Evolutionary conservation across 1,284 basidiomycete species (phyloP), one percentile per base, ranked within the genome.

Genomic region (Baeospora myosura): DNA sequence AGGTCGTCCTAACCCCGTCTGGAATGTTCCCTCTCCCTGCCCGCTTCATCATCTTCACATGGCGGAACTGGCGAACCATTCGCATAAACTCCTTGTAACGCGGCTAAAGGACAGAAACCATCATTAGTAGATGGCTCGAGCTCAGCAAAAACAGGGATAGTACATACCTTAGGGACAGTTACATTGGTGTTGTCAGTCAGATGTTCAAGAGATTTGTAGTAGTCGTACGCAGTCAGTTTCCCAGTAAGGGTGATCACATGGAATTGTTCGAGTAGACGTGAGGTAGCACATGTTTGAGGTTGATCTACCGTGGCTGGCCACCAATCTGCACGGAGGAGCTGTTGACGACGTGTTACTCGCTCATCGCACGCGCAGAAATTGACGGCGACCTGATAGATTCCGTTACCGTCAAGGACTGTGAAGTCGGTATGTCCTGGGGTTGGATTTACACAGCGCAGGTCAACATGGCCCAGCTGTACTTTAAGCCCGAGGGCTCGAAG

Each of bases 331-430:
- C 46, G 28, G 18, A 55, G 18, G 1, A 50, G 37, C 26, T 55
- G 52, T 14, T 42, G 33, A 26, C n/a, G n/a, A n/a, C n/a, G n/a
- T n/a, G n/a, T n/a, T n/a, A n/a, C 36, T 3, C 16, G 8, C 3
- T 2, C 20, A 3, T 22, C 3, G 48, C 64, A 68, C 0, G 45
- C 51, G 38, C 64, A 68, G 43, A 54, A 64, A 29, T 60, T 45
- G 2, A 67, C 21, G 1, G 38, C 42, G 4, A 65, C 52, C 1
- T 52, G 25, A 34, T 63, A 60, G n/a, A 66, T 47, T 0, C 63
- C 62, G 25, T 53, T 56, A 4, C 42, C 46, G 41, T 65, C 49
- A 7, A 68, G 32, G 4, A 64, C 49, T 0, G 55, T 43, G 35
- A 66, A 62, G n/a, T 53, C 45, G 17, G 35, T 33, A 14, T 29